Base-by-base conservation (phyloP, 371 early-diverging fungal genomes). In the Edhazardia aedis region DNA sequence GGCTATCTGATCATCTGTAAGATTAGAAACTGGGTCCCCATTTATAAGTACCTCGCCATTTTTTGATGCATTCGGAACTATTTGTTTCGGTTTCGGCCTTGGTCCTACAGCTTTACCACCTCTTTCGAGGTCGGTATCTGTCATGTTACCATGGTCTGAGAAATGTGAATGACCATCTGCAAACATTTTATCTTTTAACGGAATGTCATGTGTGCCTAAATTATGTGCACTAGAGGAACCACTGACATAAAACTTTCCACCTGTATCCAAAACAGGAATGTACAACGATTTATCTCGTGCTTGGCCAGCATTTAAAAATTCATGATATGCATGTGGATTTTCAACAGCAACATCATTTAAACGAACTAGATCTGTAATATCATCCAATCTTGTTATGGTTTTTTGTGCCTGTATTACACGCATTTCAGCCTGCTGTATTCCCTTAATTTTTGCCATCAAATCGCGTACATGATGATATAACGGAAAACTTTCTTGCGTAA, bases 401-500 rank as follows among this genome's bases (percentile, higher is more conserved):
- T 27, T 14, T 30, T 55, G 55, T 16, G 55, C 43, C 3, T 48
- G 14, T 14, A 55, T 46, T 2, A 9, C 19, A 25, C 16, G 25
- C 7, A 11, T 18, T 47, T 55, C 55, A 23, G 55, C 24, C n/a
- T 3, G 47, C 28, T 48, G 28, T 24, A 55, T 55, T 33, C 14
- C 30, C n/a, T 36, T 28, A 2, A 55, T 55, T 42, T 24, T 55
- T 36, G 4, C 7, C 1, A 11, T 25, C 2, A 55, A 2, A 2
- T 21, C 22, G 24, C 36, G 19, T 1, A 47, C 19, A 47, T 55
- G 55, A 29, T 55, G 55, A 19, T 11, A 36, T 22, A 55, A 19
- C 9, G 48, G 47, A 28, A 21, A 18, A 16, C 37, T 27, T 23
- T 55, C 55, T 29, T 55, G 30, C 2, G 55, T 55, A 29, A 55